These are phyloP conservation scores for Vigna reflexopilosa DNA, from an alignment of 306 rosid genomes.

Conservation along the genomic window DNA sequence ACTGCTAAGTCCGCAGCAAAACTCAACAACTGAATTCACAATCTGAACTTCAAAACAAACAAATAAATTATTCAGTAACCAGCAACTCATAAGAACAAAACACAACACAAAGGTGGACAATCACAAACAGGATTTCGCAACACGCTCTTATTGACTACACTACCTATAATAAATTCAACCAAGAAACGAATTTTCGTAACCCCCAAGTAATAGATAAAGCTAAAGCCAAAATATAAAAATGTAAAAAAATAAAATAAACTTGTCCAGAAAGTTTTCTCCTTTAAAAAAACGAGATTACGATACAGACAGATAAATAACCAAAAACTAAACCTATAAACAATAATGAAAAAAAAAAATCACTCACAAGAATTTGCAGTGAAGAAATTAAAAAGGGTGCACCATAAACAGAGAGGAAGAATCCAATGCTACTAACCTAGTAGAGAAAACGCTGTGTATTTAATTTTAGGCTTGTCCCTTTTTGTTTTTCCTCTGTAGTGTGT, in stretches of 20 bases:
- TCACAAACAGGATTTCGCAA: neutral
- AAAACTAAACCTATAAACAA: neutral
- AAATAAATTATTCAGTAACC: neutral
- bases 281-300: neutral
- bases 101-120: neutral
- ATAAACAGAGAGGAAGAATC: slow-evolving; percentile 1
- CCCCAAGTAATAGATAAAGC: slow-evolving; percentile 46
- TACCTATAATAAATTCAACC: neutral
- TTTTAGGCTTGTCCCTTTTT: neutral
- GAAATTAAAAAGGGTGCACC: neutral
- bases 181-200: slow-evolving; percentile 21
- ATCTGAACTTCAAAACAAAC: slow-evolving; percentile 43
- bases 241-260: neutral
- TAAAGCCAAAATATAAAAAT: neutral
- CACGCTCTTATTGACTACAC: neutral
- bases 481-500: neutral
- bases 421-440: slow-evolving; percentile 44
- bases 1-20: neutral
- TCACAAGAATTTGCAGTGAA: neutral
- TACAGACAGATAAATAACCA: neutral
- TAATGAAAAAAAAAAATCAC: neutral
- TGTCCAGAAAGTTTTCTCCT: neutral
- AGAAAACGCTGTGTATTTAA: slow-evolving; percentile 1
- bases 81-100: slow-evolving; percentile 4
- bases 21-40: slow-evolving; percentile 27